Evolutionary conservation across 2,329 filamentous ascomycete genomes (phyloP).

Genomic region (Colletotrichum neosansevieriae): DNA sequence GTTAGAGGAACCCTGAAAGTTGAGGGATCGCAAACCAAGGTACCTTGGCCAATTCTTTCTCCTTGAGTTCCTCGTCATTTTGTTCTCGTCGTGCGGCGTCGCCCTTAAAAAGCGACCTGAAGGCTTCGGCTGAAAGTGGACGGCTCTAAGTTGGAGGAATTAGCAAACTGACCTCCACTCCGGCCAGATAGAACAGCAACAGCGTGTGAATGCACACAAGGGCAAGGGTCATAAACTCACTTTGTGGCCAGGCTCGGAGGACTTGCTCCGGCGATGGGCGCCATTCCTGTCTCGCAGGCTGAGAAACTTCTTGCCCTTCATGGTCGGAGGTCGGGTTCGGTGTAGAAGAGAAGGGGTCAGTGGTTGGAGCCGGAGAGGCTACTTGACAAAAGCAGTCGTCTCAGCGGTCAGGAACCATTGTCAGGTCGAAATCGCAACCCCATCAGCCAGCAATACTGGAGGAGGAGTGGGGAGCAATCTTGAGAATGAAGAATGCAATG

Average conservation of each 20-base stretch:
- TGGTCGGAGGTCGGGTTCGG: constrained; percentile 48
- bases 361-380: constrained; percentile 23
- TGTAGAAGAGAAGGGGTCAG: constrained; percentile 6
- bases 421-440: constrained; percentile 32
- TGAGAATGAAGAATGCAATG: constrained; percentile 33
- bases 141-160: constrained; percentile 55
- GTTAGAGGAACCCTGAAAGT: constrained; percentile 10
- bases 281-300: constrained; percentile 76
- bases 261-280: constrained; percentile 65
- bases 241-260: constrained; percentile 66
- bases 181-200: not conserved
- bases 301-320: constrained; percentile 75
- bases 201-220: constrained; percentile 23
- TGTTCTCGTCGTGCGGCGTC: constrained; percentile 68
- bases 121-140: constrained; percentile 66
- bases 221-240: constrained; percentile 50
- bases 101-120: constrained; percentile 74
- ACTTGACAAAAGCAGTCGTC: constrained; percentile 27
- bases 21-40: constrained; percentile 42
- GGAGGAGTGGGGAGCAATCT: constrained; percentile 35
- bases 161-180: constrained; percentile 21
- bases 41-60: constrained; percentile 57
- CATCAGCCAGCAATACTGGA: constrained; percentile 33
- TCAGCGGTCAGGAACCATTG: constrained; percentile 36
- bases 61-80: constrained; percentile 67